These are phyloP conservation scores for Ophiocordyceps australis DNA, from an alignment of 2,329 filamentous ascomycete genomes.

Conservation along the genomic window DNA sequence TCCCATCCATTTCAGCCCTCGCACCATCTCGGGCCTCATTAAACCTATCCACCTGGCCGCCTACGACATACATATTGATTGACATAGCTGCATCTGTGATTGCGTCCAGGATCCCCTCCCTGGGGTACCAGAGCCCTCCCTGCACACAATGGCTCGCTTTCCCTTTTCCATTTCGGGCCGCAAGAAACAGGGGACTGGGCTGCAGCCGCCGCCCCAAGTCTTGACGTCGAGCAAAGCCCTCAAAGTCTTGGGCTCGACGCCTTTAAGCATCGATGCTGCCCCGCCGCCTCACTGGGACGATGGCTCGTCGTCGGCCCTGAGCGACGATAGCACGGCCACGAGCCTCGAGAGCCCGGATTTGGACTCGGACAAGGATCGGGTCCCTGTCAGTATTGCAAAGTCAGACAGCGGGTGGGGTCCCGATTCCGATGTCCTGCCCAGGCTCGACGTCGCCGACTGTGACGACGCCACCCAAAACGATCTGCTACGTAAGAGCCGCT, in stretches of 20 bases:
- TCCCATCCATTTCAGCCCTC: too few relatives aligned
- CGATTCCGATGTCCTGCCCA: slow-evolving; percentile 24
- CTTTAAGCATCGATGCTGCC: slow-evolving; percentile 23
- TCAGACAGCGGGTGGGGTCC: slow-evolving; percentile 19
- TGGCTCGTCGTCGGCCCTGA: slow-evolving; percentile 22
- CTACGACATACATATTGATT: too few relatives aligned
- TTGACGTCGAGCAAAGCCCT: slow-evolving; percentile 30
- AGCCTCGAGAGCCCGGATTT: slow-evolving; percentile 9
- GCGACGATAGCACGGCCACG: slow-evolving; percentile 23
- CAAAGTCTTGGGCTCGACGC: slow-evolving; percentile 27
- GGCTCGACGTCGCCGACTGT: slow-evolving; percentile 4
- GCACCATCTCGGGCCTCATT: too few relatives aligned
- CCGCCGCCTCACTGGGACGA: slow-evolving; percentile 20
- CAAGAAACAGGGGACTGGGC: slow-evolving; percentile 17
- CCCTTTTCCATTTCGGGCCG: slow-evolving; percentile 28
- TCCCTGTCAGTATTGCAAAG: slow-evolving; percentile 6
- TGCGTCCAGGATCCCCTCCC: too few relatives aligned
- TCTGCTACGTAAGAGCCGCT: slow-evolving; percentile 28
- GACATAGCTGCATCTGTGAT: too few relatives aligned
- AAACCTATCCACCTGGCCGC: too few relatives aligned
- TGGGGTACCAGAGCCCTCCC: background rate
- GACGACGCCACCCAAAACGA: slow-evolving; percentile 18
- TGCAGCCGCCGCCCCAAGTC: slow-evolving; percentile 8
- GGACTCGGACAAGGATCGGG: slow-evolving; percentile 5
- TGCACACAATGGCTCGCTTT: slow-evolving; percentile 21